phyloP scores from a whole-genome alignment of 2,329 filamentous ascomycete genomes.

The Pseudogymnoascus sp. region DNA sequence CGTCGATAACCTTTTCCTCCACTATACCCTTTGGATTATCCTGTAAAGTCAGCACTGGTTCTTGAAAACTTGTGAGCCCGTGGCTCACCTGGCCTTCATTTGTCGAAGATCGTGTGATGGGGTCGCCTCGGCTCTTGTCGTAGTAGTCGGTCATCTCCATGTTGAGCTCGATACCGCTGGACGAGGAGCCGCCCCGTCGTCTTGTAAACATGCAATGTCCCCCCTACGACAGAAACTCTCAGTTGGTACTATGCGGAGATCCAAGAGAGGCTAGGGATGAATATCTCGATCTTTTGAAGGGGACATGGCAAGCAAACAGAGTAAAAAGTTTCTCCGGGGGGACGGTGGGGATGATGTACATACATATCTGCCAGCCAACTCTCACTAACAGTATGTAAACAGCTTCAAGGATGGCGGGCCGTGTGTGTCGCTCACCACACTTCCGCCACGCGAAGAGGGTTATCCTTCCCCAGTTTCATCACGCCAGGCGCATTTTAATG shows the following conservation, averaged over 20 bases:
- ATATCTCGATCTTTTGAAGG: not conserved
- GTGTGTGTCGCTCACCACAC: constrained; percentile 4
- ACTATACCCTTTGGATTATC: not conserved
- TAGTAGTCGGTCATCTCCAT: constrained; percentile 7
- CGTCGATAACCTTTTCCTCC: constrained; percentile 36
- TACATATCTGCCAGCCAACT: not conserved
- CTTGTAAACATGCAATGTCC: not conserved
- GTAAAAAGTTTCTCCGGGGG: not conserved
- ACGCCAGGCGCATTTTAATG: not conserved
- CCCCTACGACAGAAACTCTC: not conserved
- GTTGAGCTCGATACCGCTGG: constrained; percentile 13
- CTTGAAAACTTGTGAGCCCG: not conserved
- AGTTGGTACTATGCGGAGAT: not conserved
- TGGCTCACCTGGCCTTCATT: not conserved
- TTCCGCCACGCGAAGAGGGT: not conserved
- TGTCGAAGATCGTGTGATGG: not conserved
- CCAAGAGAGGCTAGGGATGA: not conserved
- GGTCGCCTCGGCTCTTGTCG: constrained; percentile 7
- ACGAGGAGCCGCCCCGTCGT: constrained; percentile 5
- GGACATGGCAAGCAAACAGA: constrained; percentile 1
- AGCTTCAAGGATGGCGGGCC: constrained; percentile 2
- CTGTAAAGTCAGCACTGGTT: not conserved
- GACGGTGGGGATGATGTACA: not conserved
- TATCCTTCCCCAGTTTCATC: not conserved
- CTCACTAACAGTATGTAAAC: not conserved